Evolutionary conservation across 139 green algal species (phyloP), one percentile per base, ranked within the genome.

Genomic region (Volvox africanus): DNA sequence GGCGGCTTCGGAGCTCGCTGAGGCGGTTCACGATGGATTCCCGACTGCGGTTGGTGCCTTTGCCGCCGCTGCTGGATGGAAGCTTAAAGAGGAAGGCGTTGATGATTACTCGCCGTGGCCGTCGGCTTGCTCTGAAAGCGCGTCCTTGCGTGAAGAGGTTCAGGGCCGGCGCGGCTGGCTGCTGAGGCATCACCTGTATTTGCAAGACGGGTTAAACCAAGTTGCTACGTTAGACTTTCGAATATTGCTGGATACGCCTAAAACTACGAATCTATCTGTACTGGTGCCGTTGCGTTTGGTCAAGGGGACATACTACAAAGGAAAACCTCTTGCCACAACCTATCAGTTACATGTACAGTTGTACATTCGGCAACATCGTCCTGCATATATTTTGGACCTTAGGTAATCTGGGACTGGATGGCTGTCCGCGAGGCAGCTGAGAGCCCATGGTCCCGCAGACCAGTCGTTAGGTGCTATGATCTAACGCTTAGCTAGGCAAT

Each of bases 81-180:
- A 28, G 26, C 6, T 80, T 68, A 24, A 80, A 71, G 14, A 89
- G 68, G 28, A 89, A 89, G 36, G 84, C 84, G 68, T 21, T 89
- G 84, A 89, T 73, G 17, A 55, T 44, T 33, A 84, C 36, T 84
- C 78, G 36, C 78, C 37, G 78, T 21, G 78, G 32, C 9, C 36
- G 78, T 3, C 62, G 78, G 21, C 18, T 19, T 61, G 76, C 18
- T 55, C 1, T 61, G 76, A 30, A 55, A 55, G 33, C n/a, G 33
- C 32, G 76, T 35, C 76, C 78, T 84, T 84, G 78, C 21, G 36
- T 22, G 21, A 67, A 84, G 36, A 62, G 37, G 6, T 19, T 55
- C 32, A 61, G 32, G 30, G 75, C 2, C 30, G 17, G 75, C 30
- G 75, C 30, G 32, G 75, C 30, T 55, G 75, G 21, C 28, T 81